Evolutionary conservation across 768 basidiomycete genomes (phyloP).

Genomic region (Lactarius deliciosus): DNA sequence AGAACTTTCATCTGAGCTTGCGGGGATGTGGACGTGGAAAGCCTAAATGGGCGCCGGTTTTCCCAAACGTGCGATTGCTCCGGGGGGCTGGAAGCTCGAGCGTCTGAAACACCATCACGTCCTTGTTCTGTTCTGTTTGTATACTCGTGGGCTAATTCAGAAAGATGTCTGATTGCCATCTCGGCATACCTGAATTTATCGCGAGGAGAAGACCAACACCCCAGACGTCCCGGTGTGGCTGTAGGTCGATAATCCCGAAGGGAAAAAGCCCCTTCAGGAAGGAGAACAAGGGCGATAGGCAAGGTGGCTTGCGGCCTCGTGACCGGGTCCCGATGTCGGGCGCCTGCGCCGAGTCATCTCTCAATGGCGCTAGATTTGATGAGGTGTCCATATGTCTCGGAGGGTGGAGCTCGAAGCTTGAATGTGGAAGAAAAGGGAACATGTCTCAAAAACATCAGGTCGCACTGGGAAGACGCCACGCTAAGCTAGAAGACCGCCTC

Average conservation of each 20-base stretch:
- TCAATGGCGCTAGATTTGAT: conserved; percentile 4
- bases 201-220: not conserved
- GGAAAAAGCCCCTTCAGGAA: conserved; percentile 6
- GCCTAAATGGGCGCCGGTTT: conserved; percentile 28
- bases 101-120: conserved; percentile 21
- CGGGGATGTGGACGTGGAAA: conserved; percentile 26
- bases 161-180: conserved; percentile 18
- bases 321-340: conserved; percentile 11
- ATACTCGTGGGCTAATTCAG: conserved; percentile 4
- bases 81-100: conserved; percentile 20
- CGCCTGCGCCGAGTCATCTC: conserved; percentile 2
- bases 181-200: conserved; percentile 7
- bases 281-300: conserved; percentile 11
- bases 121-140: not conserved
- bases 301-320: conserved; percentile 13
- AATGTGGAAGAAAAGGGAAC: not conserved
- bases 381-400: not conserved
- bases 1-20: conserved; percentile 27
- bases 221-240: not conserved
- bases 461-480: conserved; percentile 9
- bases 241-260: conserved; percentile 8
- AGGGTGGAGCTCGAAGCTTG: not conserved
- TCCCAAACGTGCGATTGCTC: conserved; percentile 25
- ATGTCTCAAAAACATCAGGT: not conserved
- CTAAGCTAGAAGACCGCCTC: not conserved